Conservation (phyloP, 208 protist species). For the Phytomonas sp. region DNA sequence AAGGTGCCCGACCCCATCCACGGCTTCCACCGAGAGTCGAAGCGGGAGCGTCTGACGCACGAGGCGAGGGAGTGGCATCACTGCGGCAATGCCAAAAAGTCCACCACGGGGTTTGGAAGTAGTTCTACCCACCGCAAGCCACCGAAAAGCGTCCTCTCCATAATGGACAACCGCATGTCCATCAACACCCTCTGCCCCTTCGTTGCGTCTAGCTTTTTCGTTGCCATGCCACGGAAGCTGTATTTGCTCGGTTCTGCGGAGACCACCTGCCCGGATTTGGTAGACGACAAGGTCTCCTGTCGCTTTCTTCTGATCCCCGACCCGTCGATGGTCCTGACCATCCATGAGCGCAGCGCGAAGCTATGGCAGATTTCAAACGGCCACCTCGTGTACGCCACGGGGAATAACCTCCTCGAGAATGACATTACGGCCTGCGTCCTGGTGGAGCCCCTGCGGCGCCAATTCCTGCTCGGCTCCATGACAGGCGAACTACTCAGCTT, state of each 20-base stretch:
- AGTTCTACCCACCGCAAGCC: not conserved
- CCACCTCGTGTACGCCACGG: conserved; percentile 22
- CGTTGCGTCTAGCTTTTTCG: conserved; percentile 4
- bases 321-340: conserved; percentile 22
- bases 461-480: conserved; percentile 37
- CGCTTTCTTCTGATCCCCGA: conserved; percentile 43
- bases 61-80: not conserved
- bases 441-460: conserved; percentile 28
- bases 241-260: conserved; percentile 19
- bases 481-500: conserved; percentile 35
- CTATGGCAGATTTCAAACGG: conserved; percentile 29
- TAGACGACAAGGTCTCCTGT: conserved; percentile 30
- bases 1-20: not conserved
- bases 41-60: not conserved
- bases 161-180: not conserved
- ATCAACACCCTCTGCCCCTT: not conserved
- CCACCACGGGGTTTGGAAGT: not conserved
- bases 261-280: conserved; percentile 24
- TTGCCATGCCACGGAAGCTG: conserved; percentile 21
- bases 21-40: not conserved
- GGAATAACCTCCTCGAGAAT: conserved; percentile 15
- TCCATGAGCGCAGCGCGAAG: conserved; percentile 34
- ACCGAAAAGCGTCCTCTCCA: not conserved
- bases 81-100: not conserved
- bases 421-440: conserved; percentile 34